Conservation (phyloP, 2,329 filamentous ascomycete genomes). For the Chrysoporthe austroafricana region DNA sequence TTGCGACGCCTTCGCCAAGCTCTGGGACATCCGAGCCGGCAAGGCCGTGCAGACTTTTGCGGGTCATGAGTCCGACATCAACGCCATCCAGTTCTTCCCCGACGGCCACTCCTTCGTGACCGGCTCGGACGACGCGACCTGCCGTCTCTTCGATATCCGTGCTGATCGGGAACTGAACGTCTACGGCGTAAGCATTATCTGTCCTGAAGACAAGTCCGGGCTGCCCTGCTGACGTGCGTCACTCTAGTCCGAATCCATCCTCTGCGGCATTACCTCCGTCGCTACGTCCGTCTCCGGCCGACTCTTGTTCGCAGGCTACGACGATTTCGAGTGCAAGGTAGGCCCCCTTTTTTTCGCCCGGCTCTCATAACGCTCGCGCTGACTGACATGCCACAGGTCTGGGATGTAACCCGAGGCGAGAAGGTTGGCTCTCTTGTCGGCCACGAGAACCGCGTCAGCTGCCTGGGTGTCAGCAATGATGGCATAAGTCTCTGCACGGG, state of each 20-base stretch:
- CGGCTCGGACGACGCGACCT: constrained; percentile 95
- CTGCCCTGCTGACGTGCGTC: constrained; percentile 34
- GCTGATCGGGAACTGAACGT: constrained; percentile 80
- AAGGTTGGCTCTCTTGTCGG: constrained; percentile 96
- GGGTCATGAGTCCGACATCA: constrained; percentile 98
- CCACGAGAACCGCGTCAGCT: constrained; percentile 98
- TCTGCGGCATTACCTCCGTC: constrained; percentile 97
- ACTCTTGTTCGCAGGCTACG: constrained; percentile 94
- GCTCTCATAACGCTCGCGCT: not conserved
- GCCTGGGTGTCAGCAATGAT: constrained; percentile 97
- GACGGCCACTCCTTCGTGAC: constrained; percentile 98
- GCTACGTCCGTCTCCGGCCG: constrained; percentile 96
- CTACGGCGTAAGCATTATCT: constrained; percentile 60
- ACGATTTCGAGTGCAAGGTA: constrained; percentile 99
- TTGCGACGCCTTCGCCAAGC: constrained; percentile 96
- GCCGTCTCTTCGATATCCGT: constrained; percentile 95
- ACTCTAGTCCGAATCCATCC: constrained; percentile 86
- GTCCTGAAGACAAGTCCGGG: not conserved
- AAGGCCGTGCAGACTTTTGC: constrained; percentile 99
- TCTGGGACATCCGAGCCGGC: constrained; percentile 98
- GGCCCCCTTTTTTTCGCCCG: constrained; percentile 34
- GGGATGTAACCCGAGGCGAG: constrained; percentile 95
- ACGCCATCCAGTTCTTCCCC: constrained; percentile 99
- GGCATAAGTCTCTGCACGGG: constrained; percentile 99
- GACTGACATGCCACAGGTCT: constrained; percentile 67